Conservation (phyloP, 2,329 filamentous ascomycete species). For the Exophiala mesophila region DNA sequence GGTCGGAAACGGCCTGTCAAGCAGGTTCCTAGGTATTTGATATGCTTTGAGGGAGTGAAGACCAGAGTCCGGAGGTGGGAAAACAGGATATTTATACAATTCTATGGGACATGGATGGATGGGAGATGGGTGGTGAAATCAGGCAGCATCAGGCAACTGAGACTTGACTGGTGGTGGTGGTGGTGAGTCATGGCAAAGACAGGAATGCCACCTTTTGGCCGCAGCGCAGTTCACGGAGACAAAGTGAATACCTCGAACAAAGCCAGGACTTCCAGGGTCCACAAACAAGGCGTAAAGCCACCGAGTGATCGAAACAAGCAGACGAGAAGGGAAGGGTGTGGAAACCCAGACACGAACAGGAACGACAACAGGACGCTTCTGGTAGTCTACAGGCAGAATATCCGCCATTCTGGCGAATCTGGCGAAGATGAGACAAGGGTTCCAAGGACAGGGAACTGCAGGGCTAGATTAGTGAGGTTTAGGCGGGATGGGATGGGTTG, state of each 20-base stretch:
- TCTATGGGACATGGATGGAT: no score
- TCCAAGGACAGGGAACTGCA: neutral
- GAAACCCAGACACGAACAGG: constrained; percentile 3
- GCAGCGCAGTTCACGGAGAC: constrained; percentile 5
- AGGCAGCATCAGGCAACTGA: constrained; percentile 5
- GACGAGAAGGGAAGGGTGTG: constrained; percentile 8
- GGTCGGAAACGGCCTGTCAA: no score
- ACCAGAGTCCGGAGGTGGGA: no score
- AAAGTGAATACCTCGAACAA: constrained; percentile 4
- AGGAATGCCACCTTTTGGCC: constrained; percentile 17
- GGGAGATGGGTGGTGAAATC: constrained; percentile 2
- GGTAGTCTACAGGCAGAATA: no score
- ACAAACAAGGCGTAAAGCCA: constrained; percentile 7
- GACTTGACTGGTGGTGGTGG: neutral
- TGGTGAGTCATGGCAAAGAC: neutral
- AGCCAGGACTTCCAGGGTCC: constrained; percentile 7
- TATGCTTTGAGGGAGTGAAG: no score
- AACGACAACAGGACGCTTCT: no score
- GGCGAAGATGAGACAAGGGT: neutral
- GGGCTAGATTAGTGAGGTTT: neutral
- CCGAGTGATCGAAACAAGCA: neutral
- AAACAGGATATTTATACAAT: no score
- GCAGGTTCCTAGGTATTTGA: no score
- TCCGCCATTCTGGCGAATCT: no score
- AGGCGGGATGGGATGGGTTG: neutral